Percentiles rank a stretch among this genome's conserved stretches.
phyloP scores from a whole-genome alignment of 495 filamentous ascomycete species.

The Podospora pseudopauciseta region DNA sequence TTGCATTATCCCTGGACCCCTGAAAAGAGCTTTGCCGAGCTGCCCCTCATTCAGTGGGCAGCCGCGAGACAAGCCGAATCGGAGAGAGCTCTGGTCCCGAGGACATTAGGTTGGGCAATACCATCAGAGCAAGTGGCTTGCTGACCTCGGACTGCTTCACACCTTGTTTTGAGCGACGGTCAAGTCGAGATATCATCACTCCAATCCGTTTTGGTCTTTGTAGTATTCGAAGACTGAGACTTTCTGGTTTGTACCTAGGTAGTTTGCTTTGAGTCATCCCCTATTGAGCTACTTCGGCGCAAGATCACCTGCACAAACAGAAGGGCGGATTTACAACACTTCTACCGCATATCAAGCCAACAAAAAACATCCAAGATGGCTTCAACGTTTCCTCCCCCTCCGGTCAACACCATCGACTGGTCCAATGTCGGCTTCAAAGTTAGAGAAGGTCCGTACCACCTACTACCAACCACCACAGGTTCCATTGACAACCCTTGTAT shows the following conservation, averaged over 20 bases:
- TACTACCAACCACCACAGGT: neutral
- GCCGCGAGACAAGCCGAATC: neutral
- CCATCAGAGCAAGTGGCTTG: neutral
- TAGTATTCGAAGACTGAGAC: neutral
- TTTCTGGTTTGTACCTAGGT: neutral
- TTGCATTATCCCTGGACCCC: neutral
- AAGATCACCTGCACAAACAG: neutral
- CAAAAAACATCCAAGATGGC: neutral
- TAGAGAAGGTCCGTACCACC: slow-evolving; percentile 65
- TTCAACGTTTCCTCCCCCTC: slow-evolving; percentile 72
- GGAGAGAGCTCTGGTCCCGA: neutral
- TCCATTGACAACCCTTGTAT: neutral
- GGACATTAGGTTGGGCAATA: too few relatives aligned
- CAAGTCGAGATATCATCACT: neutral
- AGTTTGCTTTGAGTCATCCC: neutral
- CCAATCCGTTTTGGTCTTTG: neutral
- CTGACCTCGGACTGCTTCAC: neutral
- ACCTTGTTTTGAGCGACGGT: neutral
- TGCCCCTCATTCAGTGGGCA: neutral
- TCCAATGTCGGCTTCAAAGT: slow-evolving; percentile 83
- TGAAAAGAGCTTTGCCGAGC: neutral
- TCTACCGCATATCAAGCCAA: neutral
- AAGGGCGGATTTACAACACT: neutral
- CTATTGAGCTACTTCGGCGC: neutral
- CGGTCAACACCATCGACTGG: slow-evolving; percentile 87